Base-by-base conservation (phyloP, 805 yeast species). In the Cyberlindnera suaveolens region DNA sequence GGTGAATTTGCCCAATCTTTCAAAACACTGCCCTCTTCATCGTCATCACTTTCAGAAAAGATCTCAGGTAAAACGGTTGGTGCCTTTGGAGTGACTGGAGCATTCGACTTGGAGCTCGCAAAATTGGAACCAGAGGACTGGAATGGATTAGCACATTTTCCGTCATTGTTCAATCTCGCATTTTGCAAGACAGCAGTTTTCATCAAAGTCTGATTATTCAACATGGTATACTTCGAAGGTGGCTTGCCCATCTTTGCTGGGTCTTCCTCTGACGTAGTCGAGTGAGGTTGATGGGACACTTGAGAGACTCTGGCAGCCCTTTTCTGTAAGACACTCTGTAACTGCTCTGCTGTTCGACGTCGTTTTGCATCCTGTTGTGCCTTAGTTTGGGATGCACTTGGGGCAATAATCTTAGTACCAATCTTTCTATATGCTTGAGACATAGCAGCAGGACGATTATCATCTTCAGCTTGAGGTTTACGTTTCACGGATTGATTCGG, bases 1-100 rank as follows among this genome's bases (percentile, higher is more conserved):
- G 85, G 82, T 2, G 83, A 72, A 43, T 70, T 66, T 3, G 85
- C 86, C 87, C 87, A 81, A 34, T 72, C 73, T 34, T 72, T 71
- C 35, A 78, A 60, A 14, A 72, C 67, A 31, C 67, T 65, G 14
- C 73, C 71, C 15, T 67, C 68, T 13, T 70, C 78, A 39, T 72
- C 79, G 41, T 74, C 79, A 27, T 78, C 84, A 11, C 80, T 74
- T 47, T 72, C 77, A 0, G 76, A 71, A 36, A 61, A 63, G 10
- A 73, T 74, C 34, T 73, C 77, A 3, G 78, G 78, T 20, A 73
- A 53, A 5, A 53, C 60, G 3, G 52, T 49, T 16, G 56, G 47
- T 1, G 53, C 36, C 3, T 17, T 33, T 20, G 59, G 58, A n/a
- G 59, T 54, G 6, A 27, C 34, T 13, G 57, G 55, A 20, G 39